Evolutionary conservation across 805 yeast genomes (phyloP).

Genomic region (Saturnispora bothae): DNA sequence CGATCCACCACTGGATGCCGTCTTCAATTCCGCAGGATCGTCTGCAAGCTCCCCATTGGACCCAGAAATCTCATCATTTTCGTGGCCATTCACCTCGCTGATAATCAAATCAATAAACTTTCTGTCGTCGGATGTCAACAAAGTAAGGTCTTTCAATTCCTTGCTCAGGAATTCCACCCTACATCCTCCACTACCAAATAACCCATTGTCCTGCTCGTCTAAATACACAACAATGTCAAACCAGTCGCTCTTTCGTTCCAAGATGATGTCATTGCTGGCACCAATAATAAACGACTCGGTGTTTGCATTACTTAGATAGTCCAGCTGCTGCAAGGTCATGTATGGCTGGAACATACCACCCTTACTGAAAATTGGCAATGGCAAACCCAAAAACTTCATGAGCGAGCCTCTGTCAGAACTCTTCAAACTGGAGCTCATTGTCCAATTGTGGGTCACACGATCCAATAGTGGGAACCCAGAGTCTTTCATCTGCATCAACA

Average conservation of each 20-base stretch:
- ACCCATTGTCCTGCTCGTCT: conserved; percentile 30
- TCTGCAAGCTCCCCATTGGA: neutral
- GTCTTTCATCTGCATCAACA: conserved; percentile 60
- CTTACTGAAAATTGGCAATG: conserved; percentile 72
- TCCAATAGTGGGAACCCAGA: conserved; percentile 67
- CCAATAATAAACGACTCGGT: conserved; percentile 69
- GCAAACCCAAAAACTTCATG: conserved; percentile 74
- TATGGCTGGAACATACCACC: conserved; percentile 90
- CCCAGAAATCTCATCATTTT: conserved; percentile 19
- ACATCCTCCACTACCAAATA: conserved; percentile 9
- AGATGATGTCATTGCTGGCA: conserved; percentile 72
- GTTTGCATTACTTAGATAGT: conserved; percentile 48
- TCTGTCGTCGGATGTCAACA: conserved; percentile 51
- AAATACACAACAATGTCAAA: conserved; percentile 69
- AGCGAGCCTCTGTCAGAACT: conserved; percentile 73
- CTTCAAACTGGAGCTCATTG: conserved; percentile 54
- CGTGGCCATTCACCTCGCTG: conserved; percentile 31
- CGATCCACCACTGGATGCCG: neutral
- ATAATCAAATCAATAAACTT: conserved; percentile 59
- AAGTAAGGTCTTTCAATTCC: conserved; percentile 34
- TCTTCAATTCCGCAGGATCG: too few relatives aligned
- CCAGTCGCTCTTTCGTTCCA: conserved; percentile 48
- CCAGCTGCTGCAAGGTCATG: conserved; percentile 85
- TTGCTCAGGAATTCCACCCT: conserved; percentile 35
- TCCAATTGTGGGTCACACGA: conserved; percentile 36